Base-by-base conservation (phyloP, 345 rosid species). In the Aquilaria malaccensis region DNA sequence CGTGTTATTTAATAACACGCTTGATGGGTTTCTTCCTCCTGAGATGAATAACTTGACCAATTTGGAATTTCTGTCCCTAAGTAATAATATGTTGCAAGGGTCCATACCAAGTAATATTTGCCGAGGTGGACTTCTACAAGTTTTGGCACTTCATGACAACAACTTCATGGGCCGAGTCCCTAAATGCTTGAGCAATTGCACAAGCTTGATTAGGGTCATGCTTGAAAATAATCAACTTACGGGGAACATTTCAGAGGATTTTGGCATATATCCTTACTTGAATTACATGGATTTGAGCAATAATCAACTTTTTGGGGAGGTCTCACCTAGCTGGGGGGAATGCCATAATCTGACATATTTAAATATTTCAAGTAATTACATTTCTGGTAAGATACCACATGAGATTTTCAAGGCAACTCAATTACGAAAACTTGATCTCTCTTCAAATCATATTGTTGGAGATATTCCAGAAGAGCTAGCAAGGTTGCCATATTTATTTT, bases 311-410 rank as follows among this genome's bases (percentile, higher is more conserved):
- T 45, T 52, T 0, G 81, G 81, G 0, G 64, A 67, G 13, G 29
- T 80, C 29, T 70, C 79, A 7, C 15, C 60, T 0, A 78, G 59
- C 9, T 78, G 82, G 79, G 72, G 77, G 7, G 57, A 60, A 10
- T 74, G 63, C 31, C 43, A 29, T n/a, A 14, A 50, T 29, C 11
- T 62, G 57, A 54, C 74, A 53, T 2, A 9, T 37, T 9, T 37
- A 5, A 37, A 37, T 9, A 37, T 37, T 9, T 37, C 43, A 4
- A 2, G 43, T 9, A 37, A 37, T 9, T 4, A 37, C 43, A 37
- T 37, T 37, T 37, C 43, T 37, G 43, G 43, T 37, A 9, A 37
- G 4, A 37, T 37, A 4, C 7, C 43, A 4, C 43, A 5, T 37
- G 5, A 37, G 5, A 5, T 37, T 37, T 5, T 9, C 5, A 37